phyloP scores from a whole-genome alignment of 441 rosid species.

The Macaranga tanarius region DNA sequence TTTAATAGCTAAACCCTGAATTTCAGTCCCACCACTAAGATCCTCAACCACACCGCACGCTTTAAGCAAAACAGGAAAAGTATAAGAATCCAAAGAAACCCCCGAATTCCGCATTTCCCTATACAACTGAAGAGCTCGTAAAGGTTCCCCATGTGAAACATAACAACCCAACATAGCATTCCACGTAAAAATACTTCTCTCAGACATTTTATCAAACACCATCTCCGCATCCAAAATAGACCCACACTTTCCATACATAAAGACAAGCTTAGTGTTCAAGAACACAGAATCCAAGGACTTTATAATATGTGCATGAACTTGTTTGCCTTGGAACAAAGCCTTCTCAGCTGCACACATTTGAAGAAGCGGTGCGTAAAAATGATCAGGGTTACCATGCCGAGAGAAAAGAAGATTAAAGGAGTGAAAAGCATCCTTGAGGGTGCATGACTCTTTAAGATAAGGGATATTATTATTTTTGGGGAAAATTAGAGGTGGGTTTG shows the following conservation, averaged over 20 bases:
- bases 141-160: slow-evolving; percentile 50
- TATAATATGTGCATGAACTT: slow-evolving; percentile 58
- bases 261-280: slow-evolving; percentile 62
- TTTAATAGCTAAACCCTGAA: slow-evolving; percentile 67
- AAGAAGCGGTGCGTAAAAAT: slow-evolving; percentile 49
- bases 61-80: slow-evolving; percentile 59
- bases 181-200: slow-evolving; percentile 65
- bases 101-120: slow-evolving; percentile 52
- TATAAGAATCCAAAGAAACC: slow-evolving; percentile 50
- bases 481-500: slow-evolving; percentile 26
- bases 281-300: slow-evolving; percentile 40
- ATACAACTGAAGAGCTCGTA: slow-evolving; percentile 44
- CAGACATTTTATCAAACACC: slow-evolving; percentile 64
- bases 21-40: slow-evolving; percentile 45
- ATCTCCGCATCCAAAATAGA: slow-evolving; percentile 48
- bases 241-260: slow-evolving; percentile 71
- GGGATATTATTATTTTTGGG: slow-evolving; percentile 12
- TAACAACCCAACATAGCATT: slow-evolving; percentile 72
- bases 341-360: slow-evolving; percentile 54
- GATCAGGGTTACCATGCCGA: slow-evolving; percentile 26
- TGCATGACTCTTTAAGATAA: slow-evolving; percentile 29
- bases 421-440: slow-evolving; percentile 44
- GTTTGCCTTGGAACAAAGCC: slow-evolving; percentile 52
- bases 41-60: slow-evolving; percentile 54
- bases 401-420: slow-evolving; percentile 28